Percentiles rank a stretch among this genome's conserved stretches.
Conservation (phyloP, 495 filamentous ascomycete species). For the Penicillium crystallinum region DNA sequence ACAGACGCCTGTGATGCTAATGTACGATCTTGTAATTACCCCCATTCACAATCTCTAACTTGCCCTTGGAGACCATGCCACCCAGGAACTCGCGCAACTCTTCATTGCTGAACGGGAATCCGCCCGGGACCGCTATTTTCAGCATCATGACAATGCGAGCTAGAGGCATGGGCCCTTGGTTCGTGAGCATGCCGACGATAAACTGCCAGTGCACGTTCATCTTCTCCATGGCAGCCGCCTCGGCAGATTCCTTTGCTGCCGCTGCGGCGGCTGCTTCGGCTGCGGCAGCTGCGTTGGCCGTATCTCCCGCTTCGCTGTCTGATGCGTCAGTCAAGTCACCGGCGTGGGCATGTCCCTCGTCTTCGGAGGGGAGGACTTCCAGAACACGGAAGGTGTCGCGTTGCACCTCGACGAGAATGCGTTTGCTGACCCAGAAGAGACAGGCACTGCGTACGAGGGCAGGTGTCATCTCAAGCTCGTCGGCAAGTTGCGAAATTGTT, state of each 20-base stretch:
- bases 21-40: slow-evolving; percentile 61
- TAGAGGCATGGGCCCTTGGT: slow-evolving; percentile 74
- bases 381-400: slow-evolving; percentile 57
- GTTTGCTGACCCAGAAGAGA: slow-evolving; percentile 77
- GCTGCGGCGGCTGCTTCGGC: slow-evolving; percentile 49
- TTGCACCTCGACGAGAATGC: slow-evolving; percentile 59
- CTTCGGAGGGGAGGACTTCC: slow-evolving; percentile 52
- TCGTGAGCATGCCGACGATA: slow-evolving; percentile 91
- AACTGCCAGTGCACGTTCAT: slow-evolving; percentile 84
- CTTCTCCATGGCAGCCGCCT: slow-evolving; percentile 63
- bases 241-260: slow-evolving; percentile 40
- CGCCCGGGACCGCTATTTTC: slow-evolving; percentile 79
- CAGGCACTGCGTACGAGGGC: slow-evolving; percentile 71
- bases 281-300: slow-evolving; percentile 38
- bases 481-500: slow-evolving; percentile 57
- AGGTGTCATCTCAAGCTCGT: slow-evolving; percentile 68
- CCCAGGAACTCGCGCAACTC: slow-evolving; percentile 71
- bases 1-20: slow-evolving; percentile 11
- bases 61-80: slow-evolving; percentile 64
- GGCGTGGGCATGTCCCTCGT: slow-evolving; percentile 22
- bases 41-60: slow-evolving; percentile 62
- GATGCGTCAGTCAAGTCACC: slow-evolving; percentile 20
- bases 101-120: slow-evolving; percentile 77
- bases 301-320: slow-evolving; percentile 30
- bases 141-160: slow-evolving; percentile 88